Evolutionary conservation across 768 basidiomycete species (phyloP).

Genomic region (Hygrocybe coccinea): DNA sequence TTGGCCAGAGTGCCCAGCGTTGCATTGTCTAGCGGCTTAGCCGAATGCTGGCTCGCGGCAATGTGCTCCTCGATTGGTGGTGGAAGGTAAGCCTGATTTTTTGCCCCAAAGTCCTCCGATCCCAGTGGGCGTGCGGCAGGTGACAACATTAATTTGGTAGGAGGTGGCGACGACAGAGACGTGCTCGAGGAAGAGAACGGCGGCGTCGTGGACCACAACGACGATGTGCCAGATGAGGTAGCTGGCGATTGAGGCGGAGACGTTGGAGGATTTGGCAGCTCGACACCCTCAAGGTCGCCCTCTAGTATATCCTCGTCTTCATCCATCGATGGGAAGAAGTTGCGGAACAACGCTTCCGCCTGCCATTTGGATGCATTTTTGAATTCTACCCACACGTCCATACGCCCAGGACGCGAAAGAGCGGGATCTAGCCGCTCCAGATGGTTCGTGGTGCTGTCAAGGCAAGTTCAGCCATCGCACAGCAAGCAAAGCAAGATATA

Average conservation of each 20-base stretch:
- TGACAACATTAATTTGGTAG: constrained; percentile 14
- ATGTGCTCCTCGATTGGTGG: constrained; percentile 62
- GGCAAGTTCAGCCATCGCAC: constrained; percentile 1
- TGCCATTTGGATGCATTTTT: constrained; percentile 82
- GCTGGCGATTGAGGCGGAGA: constrained; percentile 4
- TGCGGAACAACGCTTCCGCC: constrained; percentile 80
- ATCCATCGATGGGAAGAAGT: constrained; percentile 79
- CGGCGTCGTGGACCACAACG: constrained; percentile 30
- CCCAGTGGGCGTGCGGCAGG: constrained; percentile 2
- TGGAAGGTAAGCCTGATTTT: constrained; percentile 57
- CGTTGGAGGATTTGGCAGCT: constrained; percentile 19
- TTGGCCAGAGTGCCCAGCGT: constrained; percentile 68
- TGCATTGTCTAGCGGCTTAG: constrained; percentile 59
- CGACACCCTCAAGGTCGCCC: constrained; percentile 21
- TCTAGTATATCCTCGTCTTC: constrained; percentile 26
- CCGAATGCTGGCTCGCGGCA: constrained; percentile 52
- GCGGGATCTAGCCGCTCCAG: constrained; percentile 88
- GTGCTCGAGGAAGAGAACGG: constrained; percentile 41
- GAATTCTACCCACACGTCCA: constrained; percentile 93
- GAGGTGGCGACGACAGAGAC: constrained; percentile 28
- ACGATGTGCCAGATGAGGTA: constrained; percentile 14
- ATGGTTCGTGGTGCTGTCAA: constrained; percentile 76
- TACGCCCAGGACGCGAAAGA: constrained; percentile 84
- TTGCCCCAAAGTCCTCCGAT: constrained; percentile 42
- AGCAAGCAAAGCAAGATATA: constrained; percentile 1